A percentile compares a stretch with the other conserved stretches of the same genome.
These are phyloP conservation scores for Meripilus lineatus DNA, from an alignment of 1,284 basidiomycete species.

Conservation along the genomic window DNA sequence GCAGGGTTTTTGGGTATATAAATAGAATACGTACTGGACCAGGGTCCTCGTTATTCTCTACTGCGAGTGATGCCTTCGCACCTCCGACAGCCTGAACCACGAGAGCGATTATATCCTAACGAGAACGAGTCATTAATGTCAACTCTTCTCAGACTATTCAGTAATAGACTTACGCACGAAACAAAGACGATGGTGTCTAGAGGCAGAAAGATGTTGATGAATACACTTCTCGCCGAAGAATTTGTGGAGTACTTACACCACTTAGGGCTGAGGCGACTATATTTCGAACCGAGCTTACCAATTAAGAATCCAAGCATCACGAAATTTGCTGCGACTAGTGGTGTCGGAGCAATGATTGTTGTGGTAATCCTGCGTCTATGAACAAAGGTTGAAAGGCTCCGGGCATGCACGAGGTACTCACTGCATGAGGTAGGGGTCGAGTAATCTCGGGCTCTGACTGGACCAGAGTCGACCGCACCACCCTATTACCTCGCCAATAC, in stretches of 20 bases:
- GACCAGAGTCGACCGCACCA: constrained; percentile 36
- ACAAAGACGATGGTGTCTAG: constrained; percentile 47
- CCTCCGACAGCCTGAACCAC: constrained; percentile 52
- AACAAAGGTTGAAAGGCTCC: too few relatives aligned
- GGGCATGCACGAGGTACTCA: constrained; percentile 25
- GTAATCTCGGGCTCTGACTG: constrained; percentile 21
- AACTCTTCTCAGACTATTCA: background rate
- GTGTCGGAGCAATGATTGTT: constrained; percentile 48
- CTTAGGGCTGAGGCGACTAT: constrained; percentile 40
- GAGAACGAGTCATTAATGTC: background rate
- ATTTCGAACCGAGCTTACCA: constrained; percentile 36
- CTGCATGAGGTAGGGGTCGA: constrained; percentile 41
- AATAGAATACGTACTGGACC: constrained; percentile 1
- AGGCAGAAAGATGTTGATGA: background rate
- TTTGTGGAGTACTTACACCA: constrained; percentile 7
- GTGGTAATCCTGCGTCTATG: constrained; percentile 35
- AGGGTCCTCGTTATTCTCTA: constrained; percentile 17
- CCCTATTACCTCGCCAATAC: constrained; percentile 33
- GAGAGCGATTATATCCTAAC: constrained; percentile 48
- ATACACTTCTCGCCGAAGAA: background rate
- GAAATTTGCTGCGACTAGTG: constrained; percentile 51
- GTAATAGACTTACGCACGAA: constrained; percentile 30
- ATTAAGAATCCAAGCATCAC: constrained; percentile 49
- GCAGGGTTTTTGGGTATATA: background rate
- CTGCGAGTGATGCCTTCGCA: constrained; percentile 39